Evolutionary conservation across 495 filamentous ascomycete species (phyloP), one percentile per base, ranked within the genome.

Genomic region (Aspergillus homomorphus): DNA sequence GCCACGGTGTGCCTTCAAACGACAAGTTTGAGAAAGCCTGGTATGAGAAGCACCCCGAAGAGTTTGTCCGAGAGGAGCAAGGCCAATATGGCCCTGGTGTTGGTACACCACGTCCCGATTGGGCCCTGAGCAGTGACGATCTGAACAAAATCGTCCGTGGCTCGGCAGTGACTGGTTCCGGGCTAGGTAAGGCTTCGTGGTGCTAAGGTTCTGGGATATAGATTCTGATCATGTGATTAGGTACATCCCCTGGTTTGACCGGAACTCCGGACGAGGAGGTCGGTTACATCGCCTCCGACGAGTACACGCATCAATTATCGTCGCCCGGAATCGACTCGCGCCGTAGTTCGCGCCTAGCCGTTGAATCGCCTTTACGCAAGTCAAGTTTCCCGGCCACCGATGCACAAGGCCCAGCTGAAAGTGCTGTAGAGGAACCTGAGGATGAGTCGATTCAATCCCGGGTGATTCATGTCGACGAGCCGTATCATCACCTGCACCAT

Each of bases 31-130:
- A 96, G 65, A 88, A 89, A 72, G 86, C 87, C 0, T 97, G 93
- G 83, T 92, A 91, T 61, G 85, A 89, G 55, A 96, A 92, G 71
- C 91, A 96, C 68, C 91, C 91, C 1, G 91, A 96, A 33, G 83
- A 84, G 53, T 77, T 86, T 21, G 79, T 81, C 20, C 85, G 85
- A 69, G 91, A 94, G 75, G 89, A 90, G 67, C 71, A 79, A 53
- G 84, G 85, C 12, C 83, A 87, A 63, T 87, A 87, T 62, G 83
- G 82, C 5, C 80, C 84, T 15, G 81, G 77, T 43, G 79, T 86
- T 55, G 78, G 84, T 48, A 87, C 87, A 22, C 84, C 83, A 22
- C 80, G 87, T 56, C 84, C 86, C 46, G 87, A 93, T 74, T 94
- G 87, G 79, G 91, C 90, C 58, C 78, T 96, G 83, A 96, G 90